Conservation (phyloP, 2,329 filamentous ascomycete genomes). For the Aspergillus proliferans region DNA sequence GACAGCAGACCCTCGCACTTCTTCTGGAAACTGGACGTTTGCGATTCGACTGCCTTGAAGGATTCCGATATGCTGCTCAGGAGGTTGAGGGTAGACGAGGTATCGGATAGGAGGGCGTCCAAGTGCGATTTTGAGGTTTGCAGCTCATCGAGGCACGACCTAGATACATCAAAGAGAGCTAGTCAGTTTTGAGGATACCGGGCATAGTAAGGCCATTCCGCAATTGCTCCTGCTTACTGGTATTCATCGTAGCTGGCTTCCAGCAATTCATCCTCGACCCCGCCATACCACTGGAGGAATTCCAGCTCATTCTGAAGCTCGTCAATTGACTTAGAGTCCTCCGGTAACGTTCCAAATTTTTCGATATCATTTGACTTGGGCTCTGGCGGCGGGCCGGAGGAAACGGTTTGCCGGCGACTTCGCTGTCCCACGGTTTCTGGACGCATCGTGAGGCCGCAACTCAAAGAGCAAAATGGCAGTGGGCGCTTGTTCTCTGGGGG, state of each 20-base stretch:
- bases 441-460: slow-evolving; percentile 16
- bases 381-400: slow-evolving; percentile 27
- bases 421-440: slow-evolving; percentile 26
- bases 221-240: slow-evolving; percentile 48
- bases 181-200: no score
- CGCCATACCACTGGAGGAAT: slow-evolving; percentile 54
- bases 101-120: slow-evolving; percentile 69
- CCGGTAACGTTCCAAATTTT: slow-evolving; percentile 9
- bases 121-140: slow-evolving; percentile 75
- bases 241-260: slow-evolving; percentile 82
- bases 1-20: slow-evolving; percentile 83
- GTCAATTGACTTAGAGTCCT: slow-evolving; percentile 16
- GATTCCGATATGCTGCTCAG: slow-evolving; percentile 75
- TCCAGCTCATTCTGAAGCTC: slow-evolving; percentile 54
- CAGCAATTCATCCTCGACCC: slow-evolving; percentile 61
- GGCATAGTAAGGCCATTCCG: background rate
- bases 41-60: slow-evolving; percentile 78
- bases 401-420: slow-evolving; percentile 32
- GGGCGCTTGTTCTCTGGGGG: background rate
- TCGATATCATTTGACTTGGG: slow-evolving; percentile 17
- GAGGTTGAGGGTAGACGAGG: slow-evolving; percentile 66
- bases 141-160: slow-evolving; percentile 74
- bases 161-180: slow-evolving; percentile 24
- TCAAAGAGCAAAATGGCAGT: background rate
- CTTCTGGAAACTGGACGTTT: slow-evolving; percentile 87